Evolutionary conservation across 805 yeast genomes (phyloP), one percentile per base, ranked within the genome.

Genomic region (Diddensiella caesifluorescens): DNA sequence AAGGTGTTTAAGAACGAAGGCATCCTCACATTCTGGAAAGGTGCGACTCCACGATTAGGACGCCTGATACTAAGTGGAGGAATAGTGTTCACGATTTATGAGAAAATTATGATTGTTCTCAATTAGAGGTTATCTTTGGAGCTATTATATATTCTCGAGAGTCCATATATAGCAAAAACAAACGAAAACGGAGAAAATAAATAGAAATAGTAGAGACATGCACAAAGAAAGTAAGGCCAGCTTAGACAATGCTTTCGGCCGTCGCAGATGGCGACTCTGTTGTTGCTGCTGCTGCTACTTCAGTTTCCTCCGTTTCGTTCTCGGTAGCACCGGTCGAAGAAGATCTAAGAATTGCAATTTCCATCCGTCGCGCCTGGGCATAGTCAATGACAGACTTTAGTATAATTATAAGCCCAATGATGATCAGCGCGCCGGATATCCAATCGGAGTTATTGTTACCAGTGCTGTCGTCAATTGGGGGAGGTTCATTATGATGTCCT

Each of bases 21-120:
- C 6, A 66, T 89, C 50, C 67, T 76, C 57, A 83, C 96, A 4
- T 87, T 88, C 66, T 90, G 98, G 98, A 86, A 86, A 65, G 98
- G 98, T 48, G 95, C 97, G 26, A 92, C 97, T 2, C 97, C 98
- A 35, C 75, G 98, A 59, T 69, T 90, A 47, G 97, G 97, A 4
- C 77, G 98, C 55, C 73, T 90, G 59, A 78, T 89, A 26, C 72
- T 90, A 58, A 83, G 95, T 65, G 98, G 98, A 47, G 98, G 98
- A 55, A 90, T 90, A 52, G 97, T 92, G 22, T 90, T 90, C 67
- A 92, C 97, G 16, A 85, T 92, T 43, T 90, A 90, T 62, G 98
- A 90, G 62, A 85, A 88, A 65, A 82, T 90, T 68, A 70, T 90
- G 62, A 75, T 70, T 28, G 39, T 81, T n/a, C 34, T 37, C 21